Base-by-base conservation (phyloP, 139 green algal species). In the Chlamydomonas schloesseri region DNA sequence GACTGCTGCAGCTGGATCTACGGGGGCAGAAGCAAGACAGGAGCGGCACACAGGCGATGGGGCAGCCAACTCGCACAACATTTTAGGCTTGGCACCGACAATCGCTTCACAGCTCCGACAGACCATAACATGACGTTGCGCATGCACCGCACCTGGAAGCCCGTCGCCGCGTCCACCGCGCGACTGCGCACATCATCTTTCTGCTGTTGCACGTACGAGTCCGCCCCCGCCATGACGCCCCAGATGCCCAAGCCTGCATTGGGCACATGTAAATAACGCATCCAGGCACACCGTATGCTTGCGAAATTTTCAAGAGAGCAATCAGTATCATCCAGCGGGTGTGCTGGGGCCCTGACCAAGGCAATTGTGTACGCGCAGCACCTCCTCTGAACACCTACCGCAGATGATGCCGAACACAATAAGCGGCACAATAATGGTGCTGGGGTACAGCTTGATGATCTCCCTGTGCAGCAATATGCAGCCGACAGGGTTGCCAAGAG, bases 1-100 rank as follows among this genome's bases (percentile, higher is more conserved):
- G 81, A 46, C 55, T 87, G 69, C 50, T 80, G 68, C 18, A 87
- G 69, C 29, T 87, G 81, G 26, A 87, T 87, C 81, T 87, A 69
- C 69, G 55, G 20, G 68, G 1, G 17, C 3, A 31, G 4, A 13
- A 13, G 2, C 11, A 46, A 10, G 24, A 60, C 68, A 29, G 11
- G 21, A 2, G 37, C 3, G 42, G 37, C 50, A 57, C 11, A 57
- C 50, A 57, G 50, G 11, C 50, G 50, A n/a, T n/a, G n/a, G n/a
- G n/a, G n/a, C n/a, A n/a, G n/a, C n/a, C n/a, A n/a, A n/a, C n/a
- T n/a, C n/a, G n/a, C n/a, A 53, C 34, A 29, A 60, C 53, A 60
- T 14, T 17, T 14, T 60, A 14, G 53, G 53, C 17, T 28, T 14
- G 17, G 62, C 62, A 31, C 14, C 28, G 9, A 14, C 24, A 70